phyloP scores from a whole-genome alignment of 306 rosid genomes.

The Corylus heterophylla region DNA sequence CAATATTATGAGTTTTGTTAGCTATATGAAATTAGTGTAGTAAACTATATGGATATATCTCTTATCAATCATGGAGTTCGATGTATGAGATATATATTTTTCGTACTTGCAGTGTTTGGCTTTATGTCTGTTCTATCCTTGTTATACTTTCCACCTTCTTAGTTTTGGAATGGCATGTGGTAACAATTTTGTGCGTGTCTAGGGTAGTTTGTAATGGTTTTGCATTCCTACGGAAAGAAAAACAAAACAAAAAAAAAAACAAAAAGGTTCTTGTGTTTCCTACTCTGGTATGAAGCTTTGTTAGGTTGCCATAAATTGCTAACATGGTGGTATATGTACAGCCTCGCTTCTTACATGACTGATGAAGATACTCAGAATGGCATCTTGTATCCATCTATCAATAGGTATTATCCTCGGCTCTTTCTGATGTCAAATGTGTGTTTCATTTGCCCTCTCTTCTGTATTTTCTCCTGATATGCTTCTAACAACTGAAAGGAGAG shows the following conservation, averaged over 20 bases:
- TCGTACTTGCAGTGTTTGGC: not conserved
- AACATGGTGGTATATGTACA: slow-evolving; percentile 46
- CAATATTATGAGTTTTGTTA: not conserved
- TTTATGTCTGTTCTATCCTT: not conserved
- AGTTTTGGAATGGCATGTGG: not conserved
- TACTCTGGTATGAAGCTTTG: not conserved
- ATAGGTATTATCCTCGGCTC: slow-evolving; percentile 50
- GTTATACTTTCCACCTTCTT: not conserved
- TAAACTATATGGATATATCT: not conserved
- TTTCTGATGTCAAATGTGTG: not conserved
- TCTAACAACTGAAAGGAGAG: not conserved
- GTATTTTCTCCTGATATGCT: not conserved
- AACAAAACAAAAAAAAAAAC: no score
- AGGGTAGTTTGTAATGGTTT: not conserved
- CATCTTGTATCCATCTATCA: slow-evolving; percentile 78
- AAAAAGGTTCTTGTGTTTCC: no score
- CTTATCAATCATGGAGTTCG: not conserved
- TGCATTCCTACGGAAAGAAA: not conserved
- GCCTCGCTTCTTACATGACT: slow-evolving; percentile 94
- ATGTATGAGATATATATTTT: not conserved
- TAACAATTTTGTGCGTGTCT: not conserved
- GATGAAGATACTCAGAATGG: slow-evolving; percentile 77
- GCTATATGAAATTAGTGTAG: no score
- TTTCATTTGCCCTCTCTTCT: slow-evolving; percentile 12
- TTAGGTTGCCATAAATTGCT: slow-evolving; percentile 31